These are phyloP conservation scores for Meyerozyma guilliermondii DNA, from an alignment of 1,139 yeast genomes.

Conservation along the genomic window DNA sequence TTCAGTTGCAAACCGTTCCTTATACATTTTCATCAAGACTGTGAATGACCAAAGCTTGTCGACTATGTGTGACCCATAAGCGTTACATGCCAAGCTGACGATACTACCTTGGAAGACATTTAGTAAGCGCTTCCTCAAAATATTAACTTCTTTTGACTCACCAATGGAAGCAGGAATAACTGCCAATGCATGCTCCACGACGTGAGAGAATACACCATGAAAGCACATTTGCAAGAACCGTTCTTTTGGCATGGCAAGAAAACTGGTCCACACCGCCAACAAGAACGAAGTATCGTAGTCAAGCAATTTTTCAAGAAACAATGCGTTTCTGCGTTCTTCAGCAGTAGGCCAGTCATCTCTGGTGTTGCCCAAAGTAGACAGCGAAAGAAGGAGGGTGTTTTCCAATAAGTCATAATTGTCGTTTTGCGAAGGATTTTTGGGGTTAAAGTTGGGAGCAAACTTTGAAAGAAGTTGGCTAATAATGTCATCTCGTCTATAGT, in stretches of 20 bases:
- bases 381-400: constrained; percentile 56
- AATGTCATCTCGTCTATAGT: constrained; percentile 63
- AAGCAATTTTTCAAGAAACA: constrained; percentile 68
- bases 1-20: constrained; percentile 79
- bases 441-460: constrained; percentile 47
- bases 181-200: constrained; percentile 58
- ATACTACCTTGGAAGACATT: constrained; percentile 55
- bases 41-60: constrained; percentile 84
- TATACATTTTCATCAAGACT: constrained; percentile 70
- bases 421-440: constrained; percentile 27
- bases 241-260: constrained; percentile 55
- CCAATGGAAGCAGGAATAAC: constrained; percentile 23
- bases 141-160: constrained; percentile 47
- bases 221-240: constrained; percentile 66
- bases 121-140: constrained; percentile 63
- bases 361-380: constrained; percentile 76
- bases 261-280: constrained; percentile 53
- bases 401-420: constrained; percentile 50
- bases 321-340: constrained; percentile 76
- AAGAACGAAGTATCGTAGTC: constrained; percentile 60
- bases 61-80: constrained; percentile 88
- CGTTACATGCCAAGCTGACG: constrained; percentile 68
- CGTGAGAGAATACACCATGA: constrained; percentile 88
- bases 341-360: constrained; percentile 90
- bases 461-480: constrained; percentile 55